Evolutionary conservation across 805 yeast genomes (phyloP).

Genomic region (Cyberlindnera xylosilytica): DNA sequence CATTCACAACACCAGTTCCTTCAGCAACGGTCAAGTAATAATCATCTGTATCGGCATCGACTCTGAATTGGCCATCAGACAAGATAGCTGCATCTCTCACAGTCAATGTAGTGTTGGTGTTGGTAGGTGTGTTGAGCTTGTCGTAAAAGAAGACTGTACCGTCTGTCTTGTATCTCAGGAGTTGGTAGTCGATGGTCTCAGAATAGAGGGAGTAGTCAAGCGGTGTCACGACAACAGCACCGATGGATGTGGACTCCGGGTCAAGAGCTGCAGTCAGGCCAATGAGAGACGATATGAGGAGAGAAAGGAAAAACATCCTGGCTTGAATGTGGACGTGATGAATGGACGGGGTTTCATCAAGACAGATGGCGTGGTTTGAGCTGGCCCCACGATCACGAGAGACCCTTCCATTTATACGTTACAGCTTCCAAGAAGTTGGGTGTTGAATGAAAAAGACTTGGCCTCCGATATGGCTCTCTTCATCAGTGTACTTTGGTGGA

Average conservation of each 20-base stretch:
- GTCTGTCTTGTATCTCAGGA: slow-evolving; percentile 9
- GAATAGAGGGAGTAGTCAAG: slow-evolving; percentile 19
- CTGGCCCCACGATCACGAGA: no score
- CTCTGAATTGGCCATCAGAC: slow-evolving; percentile 15
- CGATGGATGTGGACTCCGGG: slow-evolving; percentile 12
- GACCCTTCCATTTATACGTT: no score
- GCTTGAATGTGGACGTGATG: no score
- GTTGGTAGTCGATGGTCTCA: slow-evolving; percentile 19
- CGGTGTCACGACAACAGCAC: slow-evolving; percentile 19
- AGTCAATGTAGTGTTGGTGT: slow-evolving; percentile 3
- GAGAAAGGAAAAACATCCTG: background rate
- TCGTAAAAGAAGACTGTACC: slow-evolving; percentile 21
- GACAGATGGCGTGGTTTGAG: no score
- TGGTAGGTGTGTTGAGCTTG: slow-evolving; percentile 1
- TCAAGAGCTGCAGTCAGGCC: background rate
- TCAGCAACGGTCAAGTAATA: slow-evolving; percentile 14
- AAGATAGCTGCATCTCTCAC: slow-evolving; percentile 13
- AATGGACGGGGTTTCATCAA: no score
- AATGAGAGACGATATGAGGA: background rate
- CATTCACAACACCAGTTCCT: slow-evolving; percentile 14
- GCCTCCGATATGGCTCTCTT: no score
- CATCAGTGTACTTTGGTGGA: no score
- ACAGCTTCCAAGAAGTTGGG: no score
- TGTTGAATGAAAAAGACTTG: no score
- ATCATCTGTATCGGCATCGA: background rate